Evolutionary conservation across 1,284 basidiomycete species (phyloP), one percentile per base, ranked within the genome.

Genomic region (Acaromyces ingoldii): DNA sequence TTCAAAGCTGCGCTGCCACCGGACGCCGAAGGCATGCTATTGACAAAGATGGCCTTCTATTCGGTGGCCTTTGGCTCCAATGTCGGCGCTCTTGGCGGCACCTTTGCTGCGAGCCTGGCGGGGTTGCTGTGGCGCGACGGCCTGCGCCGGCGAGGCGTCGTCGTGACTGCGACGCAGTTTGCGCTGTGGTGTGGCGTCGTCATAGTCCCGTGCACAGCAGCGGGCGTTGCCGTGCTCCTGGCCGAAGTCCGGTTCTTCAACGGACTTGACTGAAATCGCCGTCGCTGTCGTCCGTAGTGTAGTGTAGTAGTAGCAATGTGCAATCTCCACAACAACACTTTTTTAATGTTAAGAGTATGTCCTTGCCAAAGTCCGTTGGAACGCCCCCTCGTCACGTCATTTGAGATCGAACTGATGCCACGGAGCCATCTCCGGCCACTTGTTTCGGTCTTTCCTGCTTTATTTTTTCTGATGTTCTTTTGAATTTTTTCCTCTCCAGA

Each of bases 51-150:
- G 3, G 70, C 63, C 73, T 80, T 37, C 78, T 53, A 85, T 82
- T 69, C 86, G 3, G 80, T 88, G n/a, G 87, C 87, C 0, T 76
- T 88, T 10, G 88, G 88, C 0, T 87, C 85, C 50, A 97, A 96
- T 74, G 88, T 91, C 39, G 92, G 92, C 6, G 92, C 93, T 1
- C 86, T 93, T 65, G 88, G 86, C 50, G 87, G 91, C 65, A 89
- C 89, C 13, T 91, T 93, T 74, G 86, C 87, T 1, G 89, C 89
- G 0, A 91, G 88, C 55, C 81, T 97, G 9, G 91, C 91, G 0
- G 92, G 92, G 0, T 77, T 97, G 48, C 80, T 97, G 9, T 97
- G 93, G 93, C 79, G 82, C 24, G 76, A 79, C 15, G 92, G 95
- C 50, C 78, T 96, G 51, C 72, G 75, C 44, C 86, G 91, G 70